These are phyloP conservation scores for Aureobasidium zeae DNA, from an alignment of 2,329 filamentous ascomycete genomes.

Conservation along the genomic window DNA sequence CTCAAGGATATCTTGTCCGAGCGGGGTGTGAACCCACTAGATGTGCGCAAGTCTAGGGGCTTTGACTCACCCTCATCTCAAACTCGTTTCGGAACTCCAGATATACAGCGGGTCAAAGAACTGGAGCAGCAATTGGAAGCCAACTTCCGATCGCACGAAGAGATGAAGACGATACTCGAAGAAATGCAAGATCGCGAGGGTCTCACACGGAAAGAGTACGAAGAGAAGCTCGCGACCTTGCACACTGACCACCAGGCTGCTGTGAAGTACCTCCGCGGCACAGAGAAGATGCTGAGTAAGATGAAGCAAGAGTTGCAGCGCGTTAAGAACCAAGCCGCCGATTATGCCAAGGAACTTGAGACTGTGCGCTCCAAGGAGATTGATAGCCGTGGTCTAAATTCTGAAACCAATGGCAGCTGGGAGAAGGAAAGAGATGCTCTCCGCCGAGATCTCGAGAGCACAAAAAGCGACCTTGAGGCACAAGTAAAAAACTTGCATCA, in stretches of 20 bases:
- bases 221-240: conserved; percentile 85
- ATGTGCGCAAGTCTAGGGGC: conserved; percentile 60
- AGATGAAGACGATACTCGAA: conserved; percentile 69
- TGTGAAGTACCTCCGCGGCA: conserved; percentile 95
- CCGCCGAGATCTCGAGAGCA: conserved; percentile 55
- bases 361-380: conserved; percentile 27
- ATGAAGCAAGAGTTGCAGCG: conserved; percentile 95
- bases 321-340: conserved; percentile 77
- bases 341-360: conserved; percentile 69
- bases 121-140: conserved; percentile 79
- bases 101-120: conserved; percentile 68
- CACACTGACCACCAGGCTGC: conserved; percentile 97
- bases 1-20: conserved; percentile 88
- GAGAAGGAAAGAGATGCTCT: conserved; percentile 62
- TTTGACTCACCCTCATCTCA: conserved; percentile 52
- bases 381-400: conserved; percentile 14
- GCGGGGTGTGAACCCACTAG: conserved; percentile 72
- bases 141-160: conserved; percentile 71
- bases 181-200: conserved; percentile 69
- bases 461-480: conserved; percentile 65
- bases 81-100: conserved; percentile 57
- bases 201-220: conserved; percentile 79
- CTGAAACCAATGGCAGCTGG: conserved; percentile 48
- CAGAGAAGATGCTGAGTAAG: conserved; percentile 97
- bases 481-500: conserved; percentile 59